These are phyloP conservation scores for Serendipita sp. DNA, from an alignment of 768 basidiomycete genomes.

Conservation along the genomic window DNA sequence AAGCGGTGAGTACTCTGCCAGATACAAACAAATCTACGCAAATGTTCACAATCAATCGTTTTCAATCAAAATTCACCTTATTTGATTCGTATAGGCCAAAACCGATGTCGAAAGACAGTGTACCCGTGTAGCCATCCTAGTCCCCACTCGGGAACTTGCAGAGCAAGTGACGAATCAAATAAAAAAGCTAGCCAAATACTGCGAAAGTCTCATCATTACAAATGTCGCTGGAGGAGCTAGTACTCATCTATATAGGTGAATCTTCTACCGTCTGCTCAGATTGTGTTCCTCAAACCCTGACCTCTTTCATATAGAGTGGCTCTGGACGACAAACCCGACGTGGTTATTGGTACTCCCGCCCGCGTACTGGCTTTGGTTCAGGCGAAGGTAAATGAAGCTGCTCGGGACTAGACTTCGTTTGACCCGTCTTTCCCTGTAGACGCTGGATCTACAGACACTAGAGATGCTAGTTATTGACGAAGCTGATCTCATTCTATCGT, in stretches of 20 bases:
- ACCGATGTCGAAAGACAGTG: conserved; percentile 31
- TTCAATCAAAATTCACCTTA: not conserved
- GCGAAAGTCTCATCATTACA: conserved; percentile 54
- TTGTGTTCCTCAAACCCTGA: not conserved
- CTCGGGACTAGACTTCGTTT: not conserved
- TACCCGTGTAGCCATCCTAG: conserved; percentile 65
- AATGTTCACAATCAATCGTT: not conserved
- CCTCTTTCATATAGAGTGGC: conserved; percentile 25
- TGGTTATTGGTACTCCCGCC: conserved; percentile 67
- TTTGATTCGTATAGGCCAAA: conserved; percentile 26
- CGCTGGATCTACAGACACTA: conserved; percentile 46
- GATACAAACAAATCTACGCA: not conserved
- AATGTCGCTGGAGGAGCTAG: conserved; percentile 67
- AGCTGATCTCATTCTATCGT: conserved; percentile 91
- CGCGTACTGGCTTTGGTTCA: conserved; percentile 52
- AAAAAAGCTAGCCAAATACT: conserved; percentile 51
- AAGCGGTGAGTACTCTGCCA: conserved; percentile 43
- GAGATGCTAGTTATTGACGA: conserved; percentile 93
- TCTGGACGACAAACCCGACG: conserved; percentile 58
- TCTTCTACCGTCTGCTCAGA: not conserved
- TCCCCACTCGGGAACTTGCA: conserved; percentile 84
- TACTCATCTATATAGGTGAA: conserved; percentile 58
- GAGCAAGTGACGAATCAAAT: conserved; percentile 75
- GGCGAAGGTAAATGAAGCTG: conserved; percentile 38
- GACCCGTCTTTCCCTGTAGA: conserved; percentile 22